Conservation (phyloP, 371 early-diverging fungal species). For the Mucor sp. region DNA sequence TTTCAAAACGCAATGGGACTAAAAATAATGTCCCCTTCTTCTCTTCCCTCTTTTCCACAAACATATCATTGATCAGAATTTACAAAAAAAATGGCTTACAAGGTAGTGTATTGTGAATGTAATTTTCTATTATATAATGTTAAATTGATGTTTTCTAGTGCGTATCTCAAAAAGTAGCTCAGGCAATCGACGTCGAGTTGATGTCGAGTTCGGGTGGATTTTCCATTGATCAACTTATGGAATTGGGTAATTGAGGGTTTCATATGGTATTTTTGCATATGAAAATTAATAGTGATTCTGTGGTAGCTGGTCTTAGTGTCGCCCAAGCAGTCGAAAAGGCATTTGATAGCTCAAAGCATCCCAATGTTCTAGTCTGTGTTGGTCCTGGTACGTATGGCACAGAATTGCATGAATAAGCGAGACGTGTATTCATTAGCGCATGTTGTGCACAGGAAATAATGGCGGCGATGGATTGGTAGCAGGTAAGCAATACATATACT, state of each 20-base stretch:
- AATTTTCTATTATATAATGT: background rate
- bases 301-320: conserved; percentile 83
- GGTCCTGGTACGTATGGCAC: conserved; percentile 65
- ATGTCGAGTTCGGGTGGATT: conserved; percentile 85
- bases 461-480: conserved; percentile 96
- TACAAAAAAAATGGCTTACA: background rate
- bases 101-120: background rate
- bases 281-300: background rate
- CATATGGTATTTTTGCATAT: background rate
- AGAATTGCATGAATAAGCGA: background rate
- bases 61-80: background rate
- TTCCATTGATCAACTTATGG: conserved; percentile 88
- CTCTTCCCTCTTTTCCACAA: background rate
- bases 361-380: conserved; percentile 73
- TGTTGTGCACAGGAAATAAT: conserved; percentile 67
- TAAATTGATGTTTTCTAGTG: conserved; percentile 40
- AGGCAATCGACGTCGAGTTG: conserved; percentile 81
- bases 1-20: background rate
- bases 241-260: conserved; percentile 52
- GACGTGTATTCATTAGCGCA: background rate
- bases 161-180: conserved; percentile 77
- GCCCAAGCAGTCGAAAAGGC: conserved; percentile 83
- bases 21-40: background rate
- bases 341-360: conserved; percentile 52
- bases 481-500: background rate